A percentile compares a stretch with the other conserved stretches of the same genome.
Conservation (phyloP, 2,329 filamentous ascomycete species). For the Pseudogymnoascus sp. region DNA sequence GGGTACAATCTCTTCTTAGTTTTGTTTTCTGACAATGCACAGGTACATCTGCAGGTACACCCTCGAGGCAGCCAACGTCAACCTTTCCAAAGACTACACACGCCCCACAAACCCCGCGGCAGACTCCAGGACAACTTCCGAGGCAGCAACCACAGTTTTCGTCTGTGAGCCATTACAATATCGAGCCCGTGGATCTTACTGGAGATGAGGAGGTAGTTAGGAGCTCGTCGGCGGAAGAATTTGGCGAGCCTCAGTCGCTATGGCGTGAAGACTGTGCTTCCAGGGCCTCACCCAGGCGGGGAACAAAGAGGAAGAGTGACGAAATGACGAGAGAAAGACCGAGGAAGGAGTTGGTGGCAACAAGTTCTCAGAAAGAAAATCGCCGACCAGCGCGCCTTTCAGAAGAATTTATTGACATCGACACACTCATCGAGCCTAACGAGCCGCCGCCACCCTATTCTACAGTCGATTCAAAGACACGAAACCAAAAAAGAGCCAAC, state of each 20-base stretch:
- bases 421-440: constrained; percentile 16
- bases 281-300: constrained; percentile 16
- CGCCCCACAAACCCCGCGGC: constrained; percentile 23
- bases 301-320: constrained; percentile 29
- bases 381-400: constrained; percentile 5
- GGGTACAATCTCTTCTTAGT: neutral
- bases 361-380: constrained; percentile 1
- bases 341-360: constrained; percentile 13
- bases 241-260: constrained; percentile 18
- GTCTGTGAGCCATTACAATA: constrained; percentile 13
- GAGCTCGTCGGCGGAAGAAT: constrained; percentile 22
- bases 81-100: constrained; percentile 17
- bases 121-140: constrained; percentile 27
- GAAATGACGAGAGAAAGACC: constrained; percentile 20
- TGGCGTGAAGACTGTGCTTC: constrained; percentile 25
- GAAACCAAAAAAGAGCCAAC: constrained; percentile 2
- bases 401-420: constrained; percentile 28
- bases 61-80: constrained; percentile 24
- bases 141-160: constrained; percentile 13
- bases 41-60: constrained; percentile 19
- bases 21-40: neutral
- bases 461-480: neutral
- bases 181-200: constrained; percentile 29
- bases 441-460: neutral
- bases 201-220: constrained; percentile 19